Evolutionary conservation across 2,329 filamentous ascomycete species (phyloP).

Genomic region (Claviceps quebecensis): DNA sequence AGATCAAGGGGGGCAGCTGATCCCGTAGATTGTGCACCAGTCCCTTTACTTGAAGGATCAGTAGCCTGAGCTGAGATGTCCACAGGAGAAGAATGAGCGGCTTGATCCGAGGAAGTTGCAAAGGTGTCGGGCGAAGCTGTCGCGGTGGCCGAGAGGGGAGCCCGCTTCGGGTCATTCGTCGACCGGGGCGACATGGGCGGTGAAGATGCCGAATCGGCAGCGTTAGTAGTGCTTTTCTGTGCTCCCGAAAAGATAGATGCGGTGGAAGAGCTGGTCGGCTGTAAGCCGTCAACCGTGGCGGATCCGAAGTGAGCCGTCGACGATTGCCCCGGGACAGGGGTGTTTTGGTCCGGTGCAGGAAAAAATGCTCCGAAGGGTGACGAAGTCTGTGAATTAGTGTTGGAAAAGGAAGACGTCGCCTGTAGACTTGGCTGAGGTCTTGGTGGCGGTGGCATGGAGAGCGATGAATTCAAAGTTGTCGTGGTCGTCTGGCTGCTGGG

Average conservation of each 20-base stretch:
- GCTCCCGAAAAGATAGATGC: not conserved
- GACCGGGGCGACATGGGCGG: not conserved
- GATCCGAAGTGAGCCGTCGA: not conserved
- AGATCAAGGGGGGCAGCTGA: slow-evolving; percentile 2
- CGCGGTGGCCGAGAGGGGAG: not conserved
- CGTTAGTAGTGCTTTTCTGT: not conserved
- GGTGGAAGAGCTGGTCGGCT: not conserved
- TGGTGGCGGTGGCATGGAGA: slow-evolving; percentile 5
- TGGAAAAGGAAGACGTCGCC: not conserved
- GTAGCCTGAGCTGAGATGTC: not conserved
- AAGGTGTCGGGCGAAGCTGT: not conserved
- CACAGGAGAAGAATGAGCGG: not conserved
- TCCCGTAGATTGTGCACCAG: not conserved
- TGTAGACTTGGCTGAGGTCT: slow-evolving; percentile 5
- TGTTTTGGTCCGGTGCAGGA: not conserved
- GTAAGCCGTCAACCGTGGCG: not conserved
- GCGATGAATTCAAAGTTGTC: not conserved
- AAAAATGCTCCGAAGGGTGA: not conserved
- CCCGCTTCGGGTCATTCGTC: not conserved
- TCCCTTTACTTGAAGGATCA: not conserved
- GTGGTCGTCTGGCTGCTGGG: not conserved
- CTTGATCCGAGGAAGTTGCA: not conserved
- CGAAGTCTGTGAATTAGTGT: not conserved
- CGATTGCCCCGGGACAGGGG: not conserved
- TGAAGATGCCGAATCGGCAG: not conserved